phyloP scores from a whole-genome alignment of 1,284 basidiomycete species.

The Erythrobasidium hasegawianum region DNA sequence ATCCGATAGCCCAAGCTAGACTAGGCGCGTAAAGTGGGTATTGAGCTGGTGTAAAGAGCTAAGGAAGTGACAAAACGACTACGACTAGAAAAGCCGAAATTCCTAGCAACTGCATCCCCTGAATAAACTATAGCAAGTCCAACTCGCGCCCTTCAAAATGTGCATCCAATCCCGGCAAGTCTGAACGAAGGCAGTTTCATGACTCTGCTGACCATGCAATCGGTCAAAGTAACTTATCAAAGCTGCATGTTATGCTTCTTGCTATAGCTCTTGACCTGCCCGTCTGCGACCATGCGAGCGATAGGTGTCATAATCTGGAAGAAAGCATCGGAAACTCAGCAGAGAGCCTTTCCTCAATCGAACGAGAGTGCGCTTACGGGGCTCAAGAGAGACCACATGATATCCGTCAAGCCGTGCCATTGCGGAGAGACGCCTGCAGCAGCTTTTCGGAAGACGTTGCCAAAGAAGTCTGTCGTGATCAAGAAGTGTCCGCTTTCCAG shows the following conservation, averaged over 20 bases:
- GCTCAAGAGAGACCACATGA: neutral
- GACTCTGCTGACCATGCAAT: no score
- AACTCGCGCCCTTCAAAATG: no score
- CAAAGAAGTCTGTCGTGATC: conserved; percentile 69
- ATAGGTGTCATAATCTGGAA: neutral
- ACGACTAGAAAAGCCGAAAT: no score
- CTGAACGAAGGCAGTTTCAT: no score
- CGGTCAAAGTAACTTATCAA: no score
- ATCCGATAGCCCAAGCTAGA: no score
- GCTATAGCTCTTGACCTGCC: neutral
- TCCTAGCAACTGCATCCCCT: no score
- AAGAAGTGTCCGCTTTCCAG: conserved; percentile 69
- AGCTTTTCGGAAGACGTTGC: conserved; percentile 64
- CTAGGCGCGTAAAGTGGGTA: no score
- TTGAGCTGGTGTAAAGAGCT: no score
- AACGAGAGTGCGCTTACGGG: neutral
- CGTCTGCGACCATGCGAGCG: neutral
- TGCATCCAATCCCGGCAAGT: no score
- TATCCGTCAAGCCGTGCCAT: conserved; percentile 55
- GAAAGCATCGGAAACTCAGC: neutral
- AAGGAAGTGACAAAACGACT: no score
- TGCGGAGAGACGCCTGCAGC: conserved; percentile 66
- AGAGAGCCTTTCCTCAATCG: neutral
- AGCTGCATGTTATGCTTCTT: neutral
- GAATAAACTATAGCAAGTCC: no score